Percentiles rank a stretch among this genome's conserved stretches.
phyloP scores from a whole-genome alignment of 139 green algal species.

The Picochlorum sp. region DNA sequence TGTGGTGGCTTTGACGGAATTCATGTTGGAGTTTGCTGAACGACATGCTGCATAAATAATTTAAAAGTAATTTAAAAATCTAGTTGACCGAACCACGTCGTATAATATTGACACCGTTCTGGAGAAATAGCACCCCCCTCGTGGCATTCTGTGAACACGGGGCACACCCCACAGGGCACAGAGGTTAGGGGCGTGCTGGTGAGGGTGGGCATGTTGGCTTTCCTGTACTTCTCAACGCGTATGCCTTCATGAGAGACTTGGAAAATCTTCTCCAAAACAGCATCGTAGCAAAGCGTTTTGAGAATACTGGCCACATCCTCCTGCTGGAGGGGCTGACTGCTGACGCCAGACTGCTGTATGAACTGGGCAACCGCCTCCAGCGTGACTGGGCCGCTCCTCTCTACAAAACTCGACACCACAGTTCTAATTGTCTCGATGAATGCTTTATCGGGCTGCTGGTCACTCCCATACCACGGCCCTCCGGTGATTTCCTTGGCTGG shows the following conservation, averaged over 20 bases:
- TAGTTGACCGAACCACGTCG: slow-evolving; percentile 17
- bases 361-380: not conserved
- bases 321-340: slow-evolving; percentile 44
- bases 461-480: slow-evolving; percentile 88
- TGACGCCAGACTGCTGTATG: slow-evolving; percentile 1
- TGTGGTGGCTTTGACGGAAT: slow-evolving; percentile 69
- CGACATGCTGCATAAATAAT: slow-evolving; percentile 29
- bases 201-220: slow-evolving; percentile 17
- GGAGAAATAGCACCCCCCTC: slow-evolving; percentile 69
- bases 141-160: slow-evolving; percentile 67
- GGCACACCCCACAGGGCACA: slow-evolving; percentile 82
- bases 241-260: slow-evolving; percentile 32
- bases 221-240: slow-evolving; percentile 18
- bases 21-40: slow-evolving; percentile 86
- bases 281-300: slow-evolving; percentile 68
- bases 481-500: slow-evolving; percentile 86
- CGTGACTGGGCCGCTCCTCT: not conserved
- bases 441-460: slow-evolving; percentile 58
- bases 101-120: slow-evolving; percentile 51
- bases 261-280: slow-evolving; percentile 37
- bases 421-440: slow-evolving; percentile 68
- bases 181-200: slow-evolving; percentile 20
- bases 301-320: slow-evolving; percentile 68
- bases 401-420: not conserved
- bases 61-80: slow-evolving; percentile 17